A percentile compares a stretch with the other conserved stretches of the same genome.
Conservation (phyloP, 805 yeast genomes). For the Hermanozyma aechmeae region DNA sequence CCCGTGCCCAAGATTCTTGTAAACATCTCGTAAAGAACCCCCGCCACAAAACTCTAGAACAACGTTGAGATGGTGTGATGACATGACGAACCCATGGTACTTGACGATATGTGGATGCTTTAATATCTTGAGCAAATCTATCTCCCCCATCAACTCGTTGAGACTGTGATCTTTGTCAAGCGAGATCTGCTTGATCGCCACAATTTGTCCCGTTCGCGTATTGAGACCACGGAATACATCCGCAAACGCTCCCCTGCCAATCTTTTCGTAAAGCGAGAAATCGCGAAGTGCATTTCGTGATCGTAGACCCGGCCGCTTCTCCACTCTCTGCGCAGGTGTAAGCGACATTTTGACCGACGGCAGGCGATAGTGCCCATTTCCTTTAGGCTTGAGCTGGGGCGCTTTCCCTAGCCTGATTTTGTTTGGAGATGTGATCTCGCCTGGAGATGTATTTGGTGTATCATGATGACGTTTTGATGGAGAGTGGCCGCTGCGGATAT, state of each 20-base stretch:
- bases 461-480: too few species aligned
- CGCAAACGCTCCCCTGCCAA: conserved; percentile 92
- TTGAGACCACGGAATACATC: conserved; percentile 73
- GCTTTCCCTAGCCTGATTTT: not conserved
- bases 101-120: conserved; percentile 46
- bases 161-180: conserved; percentile 41
- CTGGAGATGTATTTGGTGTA: too few species aligned
- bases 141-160: conserved; percentile 53
- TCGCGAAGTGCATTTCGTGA: conserved; percentile 35
- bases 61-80: conserved; percentile 42
- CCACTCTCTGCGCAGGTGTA: conserved; percentile 46
- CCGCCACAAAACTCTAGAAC: conserved; percentile 50
- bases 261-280: conserved; percentile 46
- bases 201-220: conserved; percentile 51
- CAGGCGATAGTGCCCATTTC: not conserved
- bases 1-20: conserved; percentile 37
- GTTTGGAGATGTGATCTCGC: too few species aligned
- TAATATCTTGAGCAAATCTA: conserved; percentile 52
- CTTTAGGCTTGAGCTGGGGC: not conserved
- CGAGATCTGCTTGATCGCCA: conserved; percentile 75
- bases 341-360: conserved; percentile 30
- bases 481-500: too few species aligned
- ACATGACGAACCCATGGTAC: conserved; percentile 58
- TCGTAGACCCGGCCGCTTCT: conserved; percentile 31
- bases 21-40: conserved; percentile 53